Percentiles rank a stretch among this genome's conserved stretches.
phyloP scores from a whole-genome alignment of 768 basidiomycete genomes.

The Tremella mesenterica region DNA sequence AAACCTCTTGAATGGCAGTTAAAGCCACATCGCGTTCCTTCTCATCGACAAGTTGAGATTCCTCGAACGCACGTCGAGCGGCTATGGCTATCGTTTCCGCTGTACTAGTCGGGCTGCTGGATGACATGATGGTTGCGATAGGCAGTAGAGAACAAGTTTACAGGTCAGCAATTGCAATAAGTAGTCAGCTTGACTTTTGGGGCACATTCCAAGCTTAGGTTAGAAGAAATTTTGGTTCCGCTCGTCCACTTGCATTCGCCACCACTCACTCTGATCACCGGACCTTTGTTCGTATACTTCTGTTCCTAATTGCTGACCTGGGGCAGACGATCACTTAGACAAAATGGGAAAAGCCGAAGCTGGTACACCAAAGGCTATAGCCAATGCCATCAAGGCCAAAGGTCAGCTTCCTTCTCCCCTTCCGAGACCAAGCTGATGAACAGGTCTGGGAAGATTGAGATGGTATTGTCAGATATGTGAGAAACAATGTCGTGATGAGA shows the following conservation, averaged over 20 bases:
- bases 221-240: not conserved
- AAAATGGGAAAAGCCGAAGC: conserved; percentile 44
- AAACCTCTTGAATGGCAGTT: conserved; percentile 57
- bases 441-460: conserved; percentile 73
- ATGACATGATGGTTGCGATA: not conserved
- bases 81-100: conserved; percentile 60
- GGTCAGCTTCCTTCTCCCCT: conserved; percentile 42
- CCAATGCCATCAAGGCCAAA: conserved; percentile 94
- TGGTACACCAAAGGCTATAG: conserved; percentile 43
- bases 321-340: too few species aligned
- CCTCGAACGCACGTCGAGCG: conserved; percentile 76
- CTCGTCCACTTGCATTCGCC: not conserved
- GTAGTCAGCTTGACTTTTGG: not conserved
- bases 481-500: conserved; percentile 96
- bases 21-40: conserved; percentile 65
- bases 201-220: not conserved
- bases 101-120: conserved; percentile 3
- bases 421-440: not conserved
- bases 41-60: conserved; percentile 68
- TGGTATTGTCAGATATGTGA: conserved; percentile 99
- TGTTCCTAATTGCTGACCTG: too few species aligned
- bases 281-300: not conserved
- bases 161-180: not conserved
- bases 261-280: not conserved
- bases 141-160: not conserved